phyloP scores from a whole-genome alignment of 768 basidiomycete species.

The Serendipita sp. region DNA sequence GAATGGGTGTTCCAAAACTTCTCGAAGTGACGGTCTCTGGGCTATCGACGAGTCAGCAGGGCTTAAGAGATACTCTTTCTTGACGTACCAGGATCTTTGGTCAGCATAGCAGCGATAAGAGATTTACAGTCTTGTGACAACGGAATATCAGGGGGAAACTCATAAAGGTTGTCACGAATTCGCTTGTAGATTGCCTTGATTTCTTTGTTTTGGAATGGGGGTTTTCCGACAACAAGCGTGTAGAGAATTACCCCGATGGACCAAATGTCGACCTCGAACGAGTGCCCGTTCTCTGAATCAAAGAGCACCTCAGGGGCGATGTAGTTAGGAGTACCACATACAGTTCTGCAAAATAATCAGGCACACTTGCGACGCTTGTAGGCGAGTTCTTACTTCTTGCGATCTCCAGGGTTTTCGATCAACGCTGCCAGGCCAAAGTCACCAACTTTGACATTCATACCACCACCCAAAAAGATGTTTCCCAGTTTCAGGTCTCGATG shows the following conservation, averaged over 20 bases:
- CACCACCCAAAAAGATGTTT: slow-evolving; percentile 76
- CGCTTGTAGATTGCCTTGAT: slow-evolving; percentile 94
- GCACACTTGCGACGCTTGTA: no score
- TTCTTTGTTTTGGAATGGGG: slow-evolving; percentile 96
- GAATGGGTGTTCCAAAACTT: slow-evolving; percentile 73
- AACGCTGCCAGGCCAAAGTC: slow-evolving; percentile 96
- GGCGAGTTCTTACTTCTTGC: slow-evolving; percentile 53
- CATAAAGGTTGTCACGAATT: slow-evolving; percentile 85
- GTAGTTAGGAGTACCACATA: slow-evolving; percentile 97
- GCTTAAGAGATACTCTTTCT: background rate
- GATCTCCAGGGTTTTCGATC: slow-evolving; percentile 88
- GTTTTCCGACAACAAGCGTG: slow-evolving; percentile 84
- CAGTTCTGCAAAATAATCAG: slow-evolving; percentile 37
- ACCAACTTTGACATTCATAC: slow-evolving; percentile 93
- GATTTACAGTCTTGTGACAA: slow-evolving; percentile 58
- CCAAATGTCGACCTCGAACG: slow-evolving; percentile 98
- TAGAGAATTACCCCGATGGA: slow-evolving; percentile 94
- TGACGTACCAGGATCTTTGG: slow-evolving; percentile 45
- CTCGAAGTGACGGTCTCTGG: slow-evolving; percentile 63
- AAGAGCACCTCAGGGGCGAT: slow-evolving; percentile 96
- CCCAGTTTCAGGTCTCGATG: slow-evolving; percentile 95
- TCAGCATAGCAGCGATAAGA: slow-evolving; percentile 72
- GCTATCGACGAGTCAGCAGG: background rate
- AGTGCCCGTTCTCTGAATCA: slow-evolving; percentile 89
- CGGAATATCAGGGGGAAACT: slow-evolving; percentile 63